phyloP scores from a whole-genome alignment of 805 yeast genomes.

The Phaffomyces antillensis region DNA sequence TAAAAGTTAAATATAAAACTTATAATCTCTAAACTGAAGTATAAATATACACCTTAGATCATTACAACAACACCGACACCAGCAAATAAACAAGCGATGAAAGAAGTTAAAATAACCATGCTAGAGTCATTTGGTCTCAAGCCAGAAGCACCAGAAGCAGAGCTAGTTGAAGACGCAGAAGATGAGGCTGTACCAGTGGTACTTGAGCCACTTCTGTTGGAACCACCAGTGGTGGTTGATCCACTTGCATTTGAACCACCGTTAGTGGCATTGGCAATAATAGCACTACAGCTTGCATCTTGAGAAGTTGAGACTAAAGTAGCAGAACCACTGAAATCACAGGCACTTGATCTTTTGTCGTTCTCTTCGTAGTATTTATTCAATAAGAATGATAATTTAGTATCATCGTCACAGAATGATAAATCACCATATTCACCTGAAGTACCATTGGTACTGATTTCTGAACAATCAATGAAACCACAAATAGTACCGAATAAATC shows the following conservation, averaged over 20 bases:
- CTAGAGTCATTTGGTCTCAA: constrained; percentile 10
- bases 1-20: too few relatives aligned
- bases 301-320: constrained; percentile 35
- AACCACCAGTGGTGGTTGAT: constrained; percentile 5
- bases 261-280: constrained; percentile 13
- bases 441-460: constrained; percentile 53
- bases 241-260: neutral
- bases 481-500: constrained; percentile 55
- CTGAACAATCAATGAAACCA: constrained; percentile 51
- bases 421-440: constrained; percentile 65
- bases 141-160: constrained; percentile 7
- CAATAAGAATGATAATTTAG: constrained; percentile 59
- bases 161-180: constrained; percentile 21
- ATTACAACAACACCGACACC: constrained; percentile 38
- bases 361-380: constrained; percentile 57
- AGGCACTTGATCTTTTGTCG: constrained; percentile 42
- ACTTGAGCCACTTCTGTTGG: constrained; percentile 11
- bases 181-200: constrained; percentile 19
- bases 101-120: constrained; percentile 9
- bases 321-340: constrained; percentile 70
- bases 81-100: constrained; percentile 30
- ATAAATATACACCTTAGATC: constrained; percentile 11
- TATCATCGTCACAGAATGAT: constrained; percentile 66
- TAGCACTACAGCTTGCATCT: constrained; percentile 19
- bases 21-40: neutral